A percentile compares a stretch with the other conserved stretches of the same genome.
phyloP scores from a whole-genome alignment of 2,329 filamentous ascomycete genomes.

The Epichloe sp. region DNA sequence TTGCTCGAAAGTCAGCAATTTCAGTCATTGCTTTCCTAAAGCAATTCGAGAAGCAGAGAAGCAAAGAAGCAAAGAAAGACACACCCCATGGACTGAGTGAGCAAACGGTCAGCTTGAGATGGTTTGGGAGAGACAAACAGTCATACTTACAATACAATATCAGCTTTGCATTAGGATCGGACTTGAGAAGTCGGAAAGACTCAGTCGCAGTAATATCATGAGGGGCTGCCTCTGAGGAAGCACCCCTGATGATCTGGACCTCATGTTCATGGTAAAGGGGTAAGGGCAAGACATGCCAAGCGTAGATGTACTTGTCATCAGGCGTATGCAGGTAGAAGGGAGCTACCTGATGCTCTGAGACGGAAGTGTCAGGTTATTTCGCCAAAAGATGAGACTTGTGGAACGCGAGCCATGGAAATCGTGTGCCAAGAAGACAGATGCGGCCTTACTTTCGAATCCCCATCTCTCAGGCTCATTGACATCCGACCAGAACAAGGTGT shows the following conservation, averaged over 20 bases:
- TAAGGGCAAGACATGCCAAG: slow-evolving; percentile 81
- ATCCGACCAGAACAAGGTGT: slow-evolving; percentile 59
- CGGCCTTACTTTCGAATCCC: slow-evolving; percentile 62
- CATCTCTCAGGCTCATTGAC: slow-evolving; percentile 66
- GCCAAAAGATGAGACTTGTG: not conserved
- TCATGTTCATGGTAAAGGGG: slow-evolving; percentile 65
- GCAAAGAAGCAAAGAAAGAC: slow-evolving; percentile 11
- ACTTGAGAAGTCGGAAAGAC: slow-evolving; percentile 47
- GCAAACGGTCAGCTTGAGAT: not conserved
- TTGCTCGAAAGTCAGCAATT: slow-evolving; percentile 15
- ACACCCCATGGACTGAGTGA: slow-evolving; percentile 47
- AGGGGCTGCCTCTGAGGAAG: slow-evolving; percentile 29
- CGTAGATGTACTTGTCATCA: slow-evolving; percentile 68
- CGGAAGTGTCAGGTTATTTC: not conserved
- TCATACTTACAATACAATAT: slow-evolving; percentile 46
- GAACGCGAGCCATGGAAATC: not conserved
- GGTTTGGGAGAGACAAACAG: not conserved
- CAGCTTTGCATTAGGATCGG: slow-evolving; percentile 49
- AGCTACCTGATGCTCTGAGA: slow-evolving; percentile 68
- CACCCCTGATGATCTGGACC: slow-evolving; percentile 39
- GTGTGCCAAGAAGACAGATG: not conserved
- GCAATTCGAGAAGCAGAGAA: not conserved
- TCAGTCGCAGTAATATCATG: slow-evolving; percentile 40
- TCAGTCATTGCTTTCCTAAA: slow-evolving; percentile 8
- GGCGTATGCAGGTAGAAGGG: slow-evolving; percentile 65